Percentiles rank a stretch among this genome's conserved stretches.
These are phyloP conservation scores for Ganoderma sinense DNA, from an alignment of 1,284 basidiomycete genomes.

Conservation along the genomic window DNA sequence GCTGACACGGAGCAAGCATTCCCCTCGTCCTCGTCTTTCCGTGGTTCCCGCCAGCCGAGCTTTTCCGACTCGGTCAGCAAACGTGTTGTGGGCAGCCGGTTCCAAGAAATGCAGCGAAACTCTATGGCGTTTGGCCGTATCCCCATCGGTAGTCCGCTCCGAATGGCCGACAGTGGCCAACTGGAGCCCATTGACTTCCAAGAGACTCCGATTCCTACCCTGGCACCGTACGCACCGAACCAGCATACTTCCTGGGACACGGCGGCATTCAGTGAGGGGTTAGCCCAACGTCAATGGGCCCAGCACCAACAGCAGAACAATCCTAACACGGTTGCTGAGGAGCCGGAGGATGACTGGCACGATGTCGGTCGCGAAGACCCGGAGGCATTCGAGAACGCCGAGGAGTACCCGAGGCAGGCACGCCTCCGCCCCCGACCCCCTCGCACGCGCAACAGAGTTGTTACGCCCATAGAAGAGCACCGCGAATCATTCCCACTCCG, in stretches of 20 bases:
- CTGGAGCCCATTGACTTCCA: slow-evolving; percentile 43
- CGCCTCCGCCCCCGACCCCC: slow-evolving; percentile 37
- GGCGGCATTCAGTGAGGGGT: slow-evolving; percentile 37
- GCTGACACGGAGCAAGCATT: slow-evolving; percentile 44
- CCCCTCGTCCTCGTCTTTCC: slow-evolving; percentile 32
- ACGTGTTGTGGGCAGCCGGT: slow-evolving; percentile 70
- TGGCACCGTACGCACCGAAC: slow-evolving; percentile 61
- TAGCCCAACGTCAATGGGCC: slow-evolving; percentile 32
- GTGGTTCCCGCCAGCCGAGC: slow-evolving; percentile 48
- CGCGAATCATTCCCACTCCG: slow-evolving; percentile 74
- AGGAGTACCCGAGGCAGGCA: slow-evolving; percentile 37
- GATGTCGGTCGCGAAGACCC: slow-evolving; percentile 51
- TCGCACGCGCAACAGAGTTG: slow-evolving; percentile 27
- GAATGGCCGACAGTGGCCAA: slow-evolving; percentile 60
- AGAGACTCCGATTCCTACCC: slow-evolving; percentile 53
- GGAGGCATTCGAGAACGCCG: slow-evolving; percentile 48
- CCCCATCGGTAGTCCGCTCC: slow-evolving; percentile 69
- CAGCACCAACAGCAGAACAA: slow-evolving; percentile 29
- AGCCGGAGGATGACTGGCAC: slow-evolving; percentile 57
- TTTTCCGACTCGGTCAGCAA: slow-evolving; percentile 67
- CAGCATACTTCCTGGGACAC: slow-evolving; percentile 51
- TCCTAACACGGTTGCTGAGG: slow-evolving; percentile 34
- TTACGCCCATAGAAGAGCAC: slow-evolving; percentile 44
- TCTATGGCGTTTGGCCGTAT: slow-evolving; percentile 61
- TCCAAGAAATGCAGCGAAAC: slow-evolving; percentile 74